Base-by-base conservation (phyloP, 306 rosid genomes). In the Acacia confusa region DNA sequence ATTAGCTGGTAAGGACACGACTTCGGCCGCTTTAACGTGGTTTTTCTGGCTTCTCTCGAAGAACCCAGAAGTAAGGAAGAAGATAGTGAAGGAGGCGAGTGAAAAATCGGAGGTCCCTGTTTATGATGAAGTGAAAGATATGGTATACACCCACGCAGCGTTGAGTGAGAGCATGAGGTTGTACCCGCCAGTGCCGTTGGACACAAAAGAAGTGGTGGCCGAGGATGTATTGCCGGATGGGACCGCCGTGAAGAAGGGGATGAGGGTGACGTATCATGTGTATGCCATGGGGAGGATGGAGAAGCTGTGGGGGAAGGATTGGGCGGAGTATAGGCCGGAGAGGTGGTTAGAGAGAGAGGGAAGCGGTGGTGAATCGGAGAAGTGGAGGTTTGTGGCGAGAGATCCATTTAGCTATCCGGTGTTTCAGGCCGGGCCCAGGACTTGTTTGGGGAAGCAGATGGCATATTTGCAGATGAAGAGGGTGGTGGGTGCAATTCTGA, bases 391-490 rank as follows among this genome's bases (percentile, higher is more conserved):
- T 9, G 84, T 83, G 25, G 92, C 79, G 47, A 79, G 88, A 19
- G 94, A 92, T 38, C 14, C 86, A 25, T 92, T 53, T 30, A 71
- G 75, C 2, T 92, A 89, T 34, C 90, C 92, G 4, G 97, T 92
- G 65, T 94, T 94, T 74, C 95, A 94, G 67, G 97, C 93, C 1
- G 97, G 98, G 6, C 98, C 95, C 0, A 88, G 97, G 86, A 81
- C 89, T 1, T 94, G 97, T 60, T 15, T 92, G 76, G 94, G 97
- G 14, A 91, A 77, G 82, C 97, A 92, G 36, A 94, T 94, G 98
- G 95, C 98, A 10, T 92, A 92, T 55, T 32, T 94, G 88, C 97
- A 94, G 67, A 94, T 94, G 97, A 94, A 92, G 78, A 87, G 87
- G 71, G 76, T 94, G 64, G 91, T 89, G 32, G 86, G 87, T 0